phyloP scores from a whole-genome alignment of 441 rosid genomes.

The Arabidopsis hybrid region DNA sequence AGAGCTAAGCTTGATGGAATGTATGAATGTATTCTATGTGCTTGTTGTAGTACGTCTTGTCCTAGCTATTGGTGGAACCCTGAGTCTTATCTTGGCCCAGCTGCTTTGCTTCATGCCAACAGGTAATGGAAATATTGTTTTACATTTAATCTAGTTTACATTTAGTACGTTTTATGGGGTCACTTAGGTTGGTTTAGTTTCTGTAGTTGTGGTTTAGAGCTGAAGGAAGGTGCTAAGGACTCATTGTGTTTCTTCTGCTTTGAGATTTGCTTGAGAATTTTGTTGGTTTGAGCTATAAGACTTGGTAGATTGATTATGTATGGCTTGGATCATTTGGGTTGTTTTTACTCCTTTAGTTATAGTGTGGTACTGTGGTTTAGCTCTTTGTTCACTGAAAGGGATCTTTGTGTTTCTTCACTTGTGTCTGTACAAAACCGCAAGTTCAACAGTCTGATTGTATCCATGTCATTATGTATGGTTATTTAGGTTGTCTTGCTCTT shows the following conservation, averaged over 20 bases:
- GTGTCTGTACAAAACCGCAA: neutral
- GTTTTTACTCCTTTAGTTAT: neutral
- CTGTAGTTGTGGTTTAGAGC: neutral
- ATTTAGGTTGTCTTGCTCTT: neutral
- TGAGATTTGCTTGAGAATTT: neutral
- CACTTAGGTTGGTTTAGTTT: neutral
- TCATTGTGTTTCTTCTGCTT: neutral
- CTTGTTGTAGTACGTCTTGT: conserved; percentile 94
- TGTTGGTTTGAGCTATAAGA: neutral
- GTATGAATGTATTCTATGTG: conserved; percentile 95
- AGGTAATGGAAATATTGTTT: too few relatives aligned
- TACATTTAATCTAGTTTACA: too few relatives aligned
- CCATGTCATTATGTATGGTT: neutral
- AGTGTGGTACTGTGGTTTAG: neutral
- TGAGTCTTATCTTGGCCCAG: conserved; percentile 93
- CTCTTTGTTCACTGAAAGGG: neutral
- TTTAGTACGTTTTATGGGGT: neutral
- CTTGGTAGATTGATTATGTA: neutral
- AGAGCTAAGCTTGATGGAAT: conserved; percentile 94
- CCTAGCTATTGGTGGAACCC: conserved; percentile 99
- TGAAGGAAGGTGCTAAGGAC: neutral
- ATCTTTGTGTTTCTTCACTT: neutral
- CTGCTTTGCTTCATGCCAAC: conserved; percentile 94
- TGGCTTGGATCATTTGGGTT: neutral
- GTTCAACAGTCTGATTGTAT: neutral